Evolutionary conservation across 352 stramenopile species (phyloP), one percentile per base, ranked within the genome.

Genomic region (Phytopythium sindhum): DNA sequence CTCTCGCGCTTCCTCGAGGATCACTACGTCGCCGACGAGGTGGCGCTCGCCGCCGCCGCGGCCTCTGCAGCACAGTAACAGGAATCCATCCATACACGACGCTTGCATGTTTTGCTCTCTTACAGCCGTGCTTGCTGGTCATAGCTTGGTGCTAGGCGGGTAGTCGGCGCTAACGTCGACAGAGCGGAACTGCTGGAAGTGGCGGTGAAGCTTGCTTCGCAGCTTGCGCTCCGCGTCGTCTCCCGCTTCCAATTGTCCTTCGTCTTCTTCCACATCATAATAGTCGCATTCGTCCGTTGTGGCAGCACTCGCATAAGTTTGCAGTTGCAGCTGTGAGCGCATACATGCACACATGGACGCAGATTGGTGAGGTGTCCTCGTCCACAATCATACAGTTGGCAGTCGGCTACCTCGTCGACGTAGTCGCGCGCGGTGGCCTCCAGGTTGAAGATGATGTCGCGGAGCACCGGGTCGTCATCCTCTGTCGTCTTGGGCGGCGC

Each of bases 1-100:
- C 74, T 95, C 51, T 92, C 84, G 55, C 73, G 74, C 48, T 95
- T 89, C 67, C 75, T 92, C 6, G 86, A 95, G 42, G 84, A 93
- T 45, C 69, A 93, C 69, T 84, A 88, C 28, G 23, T 42, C 19
- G 28, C 57, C 14, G 42, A 55, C 45, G 11, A 47, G 45, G 53
- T 42, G 39, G 12, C 51, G n/a, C 23, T 56, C 26, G 24, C 47
- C 42, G 39, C 23, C 39, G 4, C 47, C 41, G 10, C 47, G 4
- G 47, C 24, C 47, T 35, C 47, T 12, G 47, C 47, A 53, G 7
- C 24, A 33, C 47, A 53, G 47, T 53, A 53, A 53, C 42, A 9
- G 11, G 11, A 12, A 55, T 42, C 23, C 39, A 60, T 39, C 21
- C 41, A 61, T 39, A 33, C 24, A n/a, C 31, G 12, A 35, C 23